Evolutionary conservation across 805 yeast genomes (phyloP).

Genomic region (Nematodospora valgi): DNA sequence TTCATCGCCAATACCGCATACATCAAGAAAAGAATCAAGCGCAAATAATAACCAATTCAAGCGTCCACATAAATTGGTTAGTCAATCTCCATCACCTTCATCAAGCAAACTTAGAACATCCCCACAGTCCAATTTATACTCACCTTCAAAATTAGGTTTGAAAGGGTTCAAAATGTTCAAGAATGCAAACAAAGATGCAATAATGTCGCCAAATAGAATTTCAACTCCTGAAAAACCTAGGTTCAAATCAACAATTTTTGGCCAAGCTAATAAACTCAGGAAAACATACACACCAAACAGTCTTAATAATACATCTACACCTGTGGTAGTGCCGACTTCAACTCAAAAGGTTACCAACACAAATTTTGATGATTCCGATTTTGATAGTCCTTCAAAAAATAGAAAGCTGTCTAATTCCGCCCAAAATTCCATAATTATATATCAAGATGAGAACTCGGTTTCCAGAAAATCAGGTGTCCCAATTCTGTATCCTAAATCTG

Average conservation of each 20-base stretch:
- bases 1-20: conserved; percentile 6
- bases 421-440: conserved; percentile 17
- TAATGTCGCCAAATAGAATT: conserved; percentile 29
- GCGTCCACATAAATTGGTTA: conserved; percentile 41
- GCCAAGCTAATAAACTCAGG: conserved; percentile 14
- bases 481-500: neutral
- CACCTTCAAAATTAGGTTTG: conserved; percentile 27
- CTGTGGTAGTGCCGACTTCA: neutral
- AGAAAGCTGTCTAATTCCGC: conserved; percentile 21
- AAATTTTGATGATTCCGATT: conserved; percentile 24
- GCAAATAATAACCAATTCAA: conserved; percentile 30
- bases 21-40: neutral
- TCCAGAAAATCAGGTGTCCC: conserved; percentile 1
- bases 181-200: conserved; percentile 30
- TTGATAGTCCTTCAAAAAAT: conserved; percentile 29
- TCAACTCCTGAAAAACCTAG: conserved; percentile 12
- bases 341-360: conserved; percentile 9
- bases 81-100: conserved; percentile 43
- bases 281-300: conserved; percentile 9
- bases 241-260: conserved; percentile 8
- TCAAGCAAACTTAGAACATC: conserved; percentile 12
- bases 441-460: conserved; percentile 18
- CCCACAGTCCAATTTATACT: conserved; percentile 12
- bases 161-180: conserved; percentile 34
- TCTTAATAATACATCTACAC: conserved; percentile 9